Conservation (phyloP, 176 grass and related monocot species). For the Zea luxurians region DNA sequence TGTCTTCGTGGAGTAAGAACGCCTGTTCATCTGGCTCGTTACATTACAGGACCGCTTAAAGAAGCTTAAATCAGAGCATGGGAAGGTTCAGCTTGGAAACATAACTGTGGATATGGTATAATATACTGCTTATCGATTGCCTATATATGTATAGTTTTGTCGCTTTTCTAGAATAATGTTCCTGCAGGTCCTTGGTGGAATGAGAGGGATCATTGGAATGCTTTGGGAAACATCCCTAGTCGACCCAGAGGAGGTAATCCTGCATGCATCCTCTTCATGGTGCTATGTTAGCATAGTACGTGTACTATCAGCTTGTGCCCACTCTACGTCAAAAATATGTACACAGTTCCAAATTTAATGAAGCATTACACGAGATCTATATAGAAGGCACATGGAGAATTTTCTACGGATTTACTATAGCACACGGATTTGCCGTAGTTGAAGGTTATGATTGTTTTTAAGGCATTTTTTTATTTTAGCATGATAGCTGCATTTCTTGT, state of each 20-base stretch:
- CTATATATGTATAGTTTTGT: neutral
- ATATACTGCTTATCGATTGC: slow-evolving; percentile 8
- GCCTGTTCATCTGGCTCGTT: too few relatives aligned
- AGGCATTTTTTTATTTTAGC: slow-evolving; percentile 3
- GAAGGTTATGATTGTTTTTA: slow-evolving; percentile 1
- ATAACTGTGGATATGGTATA: slow-evolving; percentile 90
- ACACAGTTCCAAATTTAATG: slow-evolving; percentile 4
- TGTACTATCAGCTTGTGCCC: neutral
- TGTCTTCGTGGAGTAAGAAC: slow-evolving; percentile 1
- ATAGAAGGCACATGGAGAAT: neutral
- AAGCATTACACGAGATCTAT: neutral
- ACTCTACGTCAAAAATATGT: neutral
- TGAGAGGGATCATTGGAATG: slow-evolving; percentile 97
- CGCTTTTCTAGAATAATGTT: slow-evolving; percentile 27
- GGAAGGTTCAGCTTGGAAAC: slow-evolving; percentile 97
- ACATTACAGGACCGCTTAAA: slow-evolving; percentile 75
- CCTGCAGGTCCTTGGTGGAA: slow-evolving; percentile 89
- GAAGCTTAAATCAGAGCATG: slow-evolving; percentile 87
- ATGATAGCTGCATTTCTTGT: neutral
- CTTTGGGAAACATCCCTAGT: slow-evolving; percentile 98
- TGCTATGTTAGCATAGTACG: slow-evolving; percentile 13
- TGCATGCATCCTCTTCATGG: slow-evolving; percentile 7
- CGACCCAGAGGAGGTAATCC: slow-evolving; percentile 88
- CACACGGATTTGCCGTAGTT: neutral
- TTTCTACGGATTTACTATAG: neutral